Conservation (phyloP, 2,329 filamentous ascomycete genomes). For the Talaromyces sp. region DNA sequence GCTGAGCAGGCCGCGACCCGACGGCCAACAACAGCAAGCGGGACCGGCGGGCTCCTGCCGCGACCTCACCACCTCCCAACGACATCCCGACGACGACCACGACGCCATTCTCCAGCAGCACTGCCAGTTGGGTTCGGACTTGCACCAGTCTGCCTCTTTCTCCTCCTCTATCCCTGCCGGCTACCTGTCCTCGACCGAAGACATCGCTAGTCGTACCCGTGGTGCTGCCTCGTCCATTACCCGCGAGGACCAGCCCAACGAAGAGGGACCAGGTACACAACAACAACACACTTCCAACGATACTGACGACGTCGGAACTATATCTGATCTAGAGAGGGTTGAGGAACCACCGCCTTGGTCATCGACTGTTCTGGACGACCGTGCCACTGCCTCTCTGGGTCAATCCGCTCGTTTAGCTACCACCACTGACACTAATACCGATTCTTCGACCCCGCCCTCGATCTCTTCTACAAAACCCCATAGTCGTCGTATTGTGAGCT, state of each 20-base stretch:
- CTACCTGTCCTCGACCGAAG: slow-evolving; percentile 15
- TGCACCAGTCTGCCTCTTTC: slow-evolving; percentile 3
- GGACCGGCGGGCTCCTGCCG: background rate
- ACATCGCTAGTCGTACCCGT: slow-evolving; percentile 10
- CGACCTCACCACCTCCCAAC: background rate
- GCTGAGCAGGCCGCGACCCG: background rate
- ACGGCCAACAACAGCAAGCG: background rate
- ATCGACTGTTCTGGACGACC: background rate
- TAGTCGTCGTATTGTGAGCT: background rate
- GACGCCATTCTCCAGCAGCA: background rate
- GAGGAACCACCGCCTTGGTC: background rate
- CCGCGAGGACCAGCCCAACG: background rate
- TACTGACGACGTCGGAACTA: background rate
- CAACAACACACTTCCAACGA: background rate
- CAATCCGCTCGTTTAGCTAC: background rate
- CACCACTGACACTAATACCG: background rate
- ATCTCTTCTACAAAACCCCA: background rate
- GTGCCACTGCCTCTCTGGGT: background rate
- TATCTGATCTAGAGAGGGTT: background rate
- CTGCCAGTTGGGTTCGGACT: background rate
- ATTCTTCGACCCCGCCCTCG: background rate
- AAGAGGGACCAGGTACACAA: background rate
- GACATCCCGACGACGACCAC: background rate
- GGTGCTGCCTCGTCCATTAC: slow-evolving; percentile 1
- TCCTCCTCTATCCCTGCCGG: slow-evolving; percentile 14